Conservation (phyloP, 192 early-diverging fungal species). For the Backusella circina region DNA sequence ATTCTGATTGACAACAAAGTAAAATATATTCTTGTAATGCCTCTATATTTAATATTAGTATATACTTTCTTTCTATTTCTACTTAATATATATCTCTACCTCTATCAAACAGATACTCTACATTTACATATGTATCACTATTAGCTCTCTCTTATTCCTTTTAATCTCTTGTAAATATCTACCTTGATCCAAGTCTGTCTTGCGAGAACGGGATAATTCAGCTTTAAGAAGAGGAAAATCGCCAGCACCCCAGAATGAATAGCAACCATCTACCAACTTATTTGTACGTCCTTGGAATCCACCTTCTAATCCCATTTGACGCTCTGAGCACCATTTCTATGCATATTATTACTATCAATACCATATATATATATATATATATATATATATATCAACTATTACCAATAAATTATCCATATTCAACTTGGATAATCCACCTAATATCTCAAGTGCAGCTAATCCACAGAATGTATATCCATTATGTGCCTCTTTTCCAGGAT, state of each 20-base stretch:
- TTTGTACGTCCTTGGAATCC: constrained; percentile 96
- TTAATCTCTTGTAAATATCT: neutral
- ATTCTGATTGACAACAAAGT: constrained; percentile 74
- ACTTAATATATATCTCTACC: constrained; percentile 10
- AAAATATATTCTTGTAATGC: constrained; percentile 87
- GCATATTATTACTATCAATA: neutral
- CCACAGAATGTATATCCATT: constrained; percentile 96
- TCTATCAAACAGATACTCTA: constrained; percentile 49
- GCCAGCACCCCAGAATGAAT: constrained; percentile 94
- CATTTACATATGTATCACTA: neutral
- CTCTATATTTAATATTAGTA: constrained; percentile 32
- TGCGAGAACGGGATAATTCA: constrained; percentile 19
- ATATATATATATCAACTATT: constrained; percentile 16
- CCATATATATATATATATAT: neutral
- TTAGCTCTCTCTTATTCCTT: neutral
- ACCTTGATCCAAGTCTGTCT: constrained; percentile 9
- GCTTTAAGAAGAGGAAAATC: constrained; percentile 67
- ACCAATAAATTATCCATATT: constrained; percentile 58
- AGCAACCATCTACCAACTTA: constrained; percentile 98
- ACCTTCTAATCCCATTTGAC: constrained; percentile 91
- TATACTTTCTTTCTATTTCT: neutral
- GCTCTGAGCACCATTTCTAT: constrained; percentile 65
- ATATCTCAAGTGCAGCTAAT: constrained; percentile 79
- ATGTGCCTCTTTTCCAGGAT: constrained; percentile 87
- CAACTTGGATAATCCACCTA: constrained; percentile 62